Evolutionary conservation across 140 eudicot species (phyloP).

Genomic region (Senecio squalidus): DNA sequence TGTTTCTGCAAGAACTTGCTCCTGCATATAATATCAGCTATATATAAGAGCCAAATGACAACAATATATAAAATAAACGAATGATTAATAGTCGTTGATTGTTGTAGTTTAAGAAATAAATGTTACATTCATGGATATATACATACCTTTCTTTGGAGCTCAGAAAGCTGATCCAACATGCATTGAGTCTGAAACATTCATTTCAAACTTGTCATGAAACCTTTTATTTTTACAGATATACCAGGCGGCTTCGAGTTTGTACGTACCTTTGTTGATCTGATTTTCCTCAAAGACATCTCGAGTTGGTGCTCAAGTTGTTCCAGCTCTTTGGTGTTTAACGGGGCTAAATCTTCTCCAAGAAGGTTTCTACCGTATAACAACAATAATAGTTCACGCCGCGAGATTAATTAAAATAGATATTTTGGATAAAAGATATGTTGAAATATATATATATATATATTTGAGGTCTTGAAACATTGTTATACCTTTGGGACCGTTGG

Average conservation of each 20-base stretch:
- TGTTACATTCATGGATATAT: neutral
- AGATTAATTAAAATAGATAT: neutral
- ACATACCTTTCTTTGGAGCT: slow-evolving; percentile 54
- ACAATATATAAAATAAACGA: neutral
- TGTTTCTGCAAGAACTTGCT: slow-evolving; percentile 47
- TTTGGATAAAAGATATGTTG: neutral
- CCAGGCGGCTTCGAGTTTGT: too few relatives aligned
- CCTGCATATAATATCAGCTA: slow-evolving; percentile 22
- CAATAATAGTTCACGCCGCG: neutral
- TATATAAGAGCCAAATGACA: neutral
- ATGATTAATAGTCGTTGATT: neutral
- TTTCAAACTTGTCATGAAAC: too few relatives aligned
- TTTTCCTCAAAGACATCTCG: slow-evolving; percentile 51
- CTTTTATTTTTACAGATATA: too few relatives aligned
- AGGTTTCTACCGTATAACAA: slow-evolving; percentile 32
- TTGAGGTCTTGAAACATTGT: neutral
- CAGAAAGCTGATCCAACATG: slow-evolving; percentile 54
- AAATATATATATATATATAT: neutral
- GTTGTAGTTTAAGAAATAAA: neutral
- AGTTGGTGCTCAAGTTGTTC: slow-evolving; percentile 66
- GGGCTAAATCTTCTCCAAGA: slow-evolving; percentile 57
- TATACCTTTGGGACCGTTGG: slow-evolving; percentile 60
- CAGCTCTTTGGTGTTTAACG: slow-evolving; percentile 50
- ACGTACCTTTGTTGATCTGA: slow-evolving; percentile 51
- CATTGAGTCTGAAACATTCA: slow-evolving; percentile 40